Evolutionary conservation across 2,329 filamentous ascomycete genomes (phyloP), one percentile per base, ranked within the genome.

Genomic region (Ascochyta fabae): DNA sequence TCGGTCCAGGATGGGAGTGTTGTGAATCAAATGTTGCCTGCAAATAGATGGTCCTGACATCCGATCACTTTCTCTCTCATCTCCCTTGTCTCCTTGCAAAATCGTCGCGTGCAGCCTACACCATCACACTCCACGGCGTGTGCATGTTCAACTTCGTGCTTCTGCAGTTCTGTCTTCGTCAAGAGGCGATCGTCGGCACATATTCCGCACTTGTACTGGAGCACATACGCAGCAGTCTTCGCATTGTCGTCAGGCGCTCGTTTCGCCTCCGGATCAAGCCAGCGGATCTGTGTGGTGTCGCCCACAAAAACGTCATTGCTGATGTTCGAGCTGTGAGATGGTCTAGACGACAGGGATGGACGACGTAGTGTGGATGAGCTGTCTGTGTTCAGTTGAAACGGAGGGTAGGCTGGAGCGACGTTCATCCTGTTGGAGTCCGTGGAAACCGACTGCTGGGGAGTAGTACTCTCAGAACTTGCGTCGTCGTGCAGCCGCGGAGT

Each of bases 271-370:
- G 64, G 58, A n/a, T 60, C 42, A 0, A 23, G 53, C 67, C 69
- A 74, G 16, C 68, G 60, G 5, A 74, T 56, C 3, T 65, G 56
- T 1, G 70, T 73, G 2, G 69, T 73, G 4, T 58, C 48, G 16
- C 65, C 59, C 1, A 71, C 33, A 31, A 67, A 61, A 35, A 60
- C 66, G 13, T 66, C 66, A 3, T 58, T 51, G 19, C 35, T 38
- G 3, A 31, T 23, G 2, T 44, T 6, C 29, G 45, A 26, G 38
- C 33, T 16, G 3, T 38, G 26, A 13, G 49, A 22, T 10, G 26
- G 29, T 3, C 16, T 33, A 2, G 46, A 12, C 2, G 24, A 8
- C 10, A 26, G 12, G 12, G 35, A 26, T 5, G 36, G 19, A 10
- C 15, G 35, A 3, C 1, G 26, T 4, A 29, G 15, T 0, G 42